Conservation (phyloP, 2,329 filamentous ascomycete genomes). For the Claviceps sp. region DNA sequence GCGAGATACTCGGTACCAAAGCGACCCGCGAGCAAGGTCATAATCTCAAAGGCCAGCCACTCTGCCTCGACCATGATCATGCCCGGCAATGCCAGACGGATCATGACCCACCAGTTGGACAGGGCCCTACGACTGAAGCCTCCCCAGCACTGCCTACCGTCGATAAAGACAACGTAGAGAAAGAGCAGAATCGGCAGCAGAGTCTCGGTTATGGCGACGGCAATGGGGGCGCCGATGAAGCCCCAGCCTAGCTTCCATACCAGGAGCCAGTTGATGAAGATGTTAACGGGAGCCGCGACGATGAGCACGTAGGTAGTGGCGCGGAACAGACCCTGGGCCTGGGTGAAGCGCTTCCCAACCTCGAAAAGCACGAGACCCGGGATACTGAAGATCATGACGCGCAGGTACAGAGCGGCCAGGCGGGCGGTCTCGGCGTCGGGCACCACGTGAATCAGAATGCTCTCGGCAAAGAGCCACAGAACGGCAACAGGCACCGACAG, state of each 20-base stretch:
- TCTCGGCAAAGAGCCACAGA: slow-evolving; percentile 56
- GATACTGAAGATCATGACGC: slow-evolving; percentile 57
- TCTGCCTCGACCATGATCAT: slow-evolving; percentile 92
- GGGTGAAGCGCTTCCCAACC: slow-evolving; percentile 65
- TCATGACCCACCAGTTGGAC: slow-evolving; percentile 67
- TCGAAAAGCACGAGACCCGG: slow-evolving; percentile 70
- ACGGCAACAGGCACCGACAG: slow-evolving; percentile 60
- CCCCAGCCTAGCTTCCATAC: slow-evolving; percentile 58
- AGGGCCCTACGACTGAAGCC: slow-evolving; percentile 61
- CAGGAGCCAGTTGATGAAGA: slow-evolving; percentile 64
- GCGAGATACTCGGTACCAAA: slow-evolving; percentile 70
- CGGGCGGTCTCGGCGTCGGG: slow-evolving; percentile 45
- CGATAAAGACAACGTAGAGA: slow-evolving; percentile 61
- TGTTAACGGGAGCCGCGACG: slow-evolving; percentile 63
- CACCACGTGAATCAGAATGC: slow-evolving; percentile 40
- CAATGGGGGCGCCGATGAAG: slow-evolving; percentile 71
- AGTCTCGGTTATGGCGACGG: slow-evolving; percentile 65
- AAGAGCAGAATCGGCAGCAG: slow-evolving; percentile 66
- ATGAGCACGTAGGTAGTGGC: slow-evolving; percentile 67
- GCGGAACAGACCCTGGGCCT: slow-evolving; percentile 69
- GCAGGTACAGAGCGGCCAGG: slow-evolving; percentile 60
- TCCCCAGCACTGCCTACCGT: slow-evolving; percentile 70
- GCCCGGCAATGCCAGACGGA: slow-evolving; percentile 74
- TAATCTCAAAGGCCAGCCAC: slow-evolving; percentile 82
- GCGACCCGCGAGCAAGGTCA: slow-evolving; percentile 70